Conservation (phyloP, 495 filamentous ascomycete species). For the Chaetomium fimeti region DNA sequence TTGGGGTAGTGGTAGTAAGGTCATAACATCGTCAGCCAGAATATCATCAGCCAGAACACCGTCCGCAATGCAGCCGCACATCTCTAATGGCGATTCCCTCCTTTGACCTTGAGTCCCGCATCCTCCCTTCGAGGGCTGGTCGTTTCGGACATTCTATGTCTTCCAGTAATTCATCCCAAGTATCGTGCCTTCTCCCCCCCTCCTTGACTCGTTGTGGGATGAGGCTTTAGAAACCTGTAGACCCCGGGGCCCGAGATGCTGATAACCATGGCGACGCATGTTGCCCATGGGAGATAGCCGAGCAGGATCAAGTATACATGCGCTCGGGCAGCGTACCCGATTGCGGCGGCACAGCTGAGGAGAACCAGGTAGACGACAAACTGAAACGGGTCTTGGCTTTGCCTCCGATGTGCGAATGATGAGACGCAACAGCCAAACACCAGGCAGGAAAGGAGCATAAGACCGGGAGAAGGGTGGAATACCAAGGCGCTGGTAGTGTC, state of each 20-base stretch:
- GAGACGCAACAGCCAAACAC: constrained; percentile 49
- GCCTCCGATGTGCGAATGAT: constrained; percentile 44
- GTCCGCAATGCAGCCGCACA: not conserved
- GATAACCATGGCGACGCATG: constrained; percentile 44
- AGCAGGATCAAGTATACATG: constrained; percentile 45
- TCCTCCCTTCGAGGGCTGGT: not conserved
- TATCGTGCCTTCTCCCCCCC: constrained; percentile 27
- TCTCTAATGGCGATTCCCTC: not conserved
- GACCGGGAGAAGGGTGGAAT: constrained; percentile 35
- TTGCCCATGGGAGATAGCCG: constrained; percentile 44
- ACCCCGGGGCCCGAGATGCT: constrained; percentile 33
- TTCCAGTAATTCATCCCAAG: constrained; percentile 13
- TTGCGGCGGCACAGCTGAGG: constrained; percentile 31
- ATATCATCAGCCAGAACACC: not conserved
- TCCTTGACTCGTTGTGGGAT: not conserved
- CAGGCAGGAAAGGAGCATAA: constrained; percentile 48
- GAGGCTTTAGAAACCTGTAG: constrained; percentile 16
- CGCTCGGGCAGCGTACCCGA: constrained; percentile 35
- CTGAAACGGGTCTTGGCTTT: constrained; percentile 43
- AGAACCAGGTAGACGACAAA: constrained; percentile 39
- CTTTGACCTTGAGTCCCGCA: not conserved
- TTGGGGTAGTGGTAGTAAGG: not conserved
- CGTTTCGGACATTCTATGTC: not conserved
- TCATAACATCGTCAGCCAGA: not conserved
- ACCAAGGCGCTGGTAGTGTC: constrained; percentile 22